phyloP scores from a whole-genome alignment of 1,139 yeast species.

The Lodderomyces elongisporus region DNA sequence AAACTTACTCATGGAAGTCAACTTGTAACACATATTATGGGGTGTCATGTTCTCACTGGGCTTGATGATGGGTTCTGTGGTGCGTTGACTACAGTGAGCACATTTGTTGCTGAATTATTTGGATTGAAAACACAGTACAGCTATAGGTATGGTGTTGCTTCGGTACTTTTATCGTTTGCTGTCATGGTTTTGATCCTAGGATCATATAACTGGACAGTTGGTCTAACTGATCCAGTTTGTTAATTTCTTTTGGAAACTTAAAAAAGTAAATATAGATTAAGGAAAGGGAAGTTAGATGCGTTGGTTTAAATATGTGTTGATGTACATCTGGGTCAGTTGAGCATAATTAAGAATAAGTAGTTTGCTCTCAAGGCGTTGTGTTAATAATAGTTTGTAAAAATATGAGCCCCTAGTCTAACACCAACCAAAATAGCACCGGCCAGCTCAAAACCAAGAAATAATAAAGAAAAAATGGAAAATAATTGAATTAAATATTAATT shows the following conservation, averaged over 20 bases:
- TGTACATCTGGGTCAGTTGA: background rate
- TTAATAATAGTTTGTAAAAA: too few relatives aligned
- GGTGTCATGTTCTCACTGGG: slow-evolving; percentile 54
- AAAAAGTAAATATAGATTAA: too few relatives aligned
- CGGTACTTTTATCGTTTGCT: slow-evolving; percentile 35
- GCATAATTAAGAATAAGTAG: too few relatives aligned
- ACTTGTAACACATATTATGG: slow-evolving; percentile 28
- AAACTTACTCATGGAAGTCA: slow-evolving; percentile 10
- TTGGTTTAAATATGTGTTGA: too few relatives aligned
- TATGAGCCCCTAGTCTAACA: too few relatives aligned
- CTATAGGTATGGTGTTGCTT: slow-evolving; percentile 36
- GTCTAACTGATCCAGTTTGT: slow-evolving; percentile 28
- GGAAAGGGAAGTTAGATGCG: too few relatives aligned
- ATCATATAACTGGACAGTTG: slow-evolving; percentile 48
- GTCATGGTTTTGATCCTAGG: slow-evolving; percentile 48
- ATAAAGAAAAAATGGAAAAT: too few relatives aligned
- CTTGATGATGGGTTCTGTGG: slow-evolving; percentile 75
- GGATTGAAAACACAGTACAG: slow-evolving; percentile 26
- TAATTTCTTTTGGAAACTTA: background rate
- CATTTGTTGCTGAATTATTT: slow-evolving; percentile 65
- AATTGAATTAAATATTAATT: too few relatives aligned
- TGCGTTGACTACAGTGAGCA: slow-evolving; percentile 68
- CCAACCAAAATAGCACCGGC: too few relatives aligned
- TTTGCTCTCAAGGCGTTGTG: too few relatives aligned
- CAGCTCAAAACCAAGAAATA: too few relatives aligned